phyloP scores from a whole-genome alignment of 2,329 filamentous ascomycete species.

The Dryadomyces sulphureus region DNA sequence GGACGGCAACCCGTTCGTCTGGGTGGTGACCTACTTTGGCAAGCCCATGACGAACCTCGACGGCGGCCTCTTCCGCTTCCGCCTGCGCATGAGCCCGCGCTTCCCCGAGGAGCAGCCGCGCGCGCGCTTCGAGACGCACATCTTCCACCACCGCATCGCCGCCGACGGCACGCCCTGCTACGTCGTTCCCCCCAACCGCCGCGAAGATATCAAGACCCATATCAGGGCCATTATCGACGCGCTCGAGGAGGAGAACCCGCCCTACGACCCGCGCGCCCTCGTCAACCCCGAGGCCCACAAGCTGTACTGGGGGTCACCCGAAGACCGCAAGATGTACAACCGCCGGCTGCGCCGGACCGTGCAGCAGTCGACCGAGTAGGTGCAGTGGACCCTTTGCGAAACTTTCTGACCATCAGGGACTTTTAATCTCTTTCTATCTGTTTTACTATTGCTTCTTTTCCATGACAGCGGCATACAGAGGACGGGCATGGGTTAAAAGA shows the following conservation, averaged over 20 bases:
- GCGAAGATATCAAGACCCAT: constrained; percentile 68
- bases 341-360: constrained; percentile 67
- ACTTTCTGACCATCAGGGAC: constrained; percentile 4
- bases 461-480: not conserved
- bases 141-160: constrained; percentile 83
- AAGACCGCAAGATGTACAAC: constrained; percentile 75
- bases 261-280: constrained; percentile 78
- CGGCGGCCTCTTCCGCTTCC: constrained; percentile 75
- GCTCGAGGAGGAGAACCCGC: constrained; percentile 76
- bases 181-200: constrained; percentile 40
- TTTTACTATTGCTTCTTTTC: not conserved
- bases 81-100: constrained; percentile 61
- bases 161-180: constrained; percentile 74
- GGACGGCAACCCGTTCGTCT: constrained; percentile 76
- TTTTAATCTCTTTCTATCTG: constrained; percentile 1
- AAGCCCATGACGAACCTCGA: constrained; percentile 87
- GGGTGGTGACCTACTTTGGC: constrained; percentile 80
- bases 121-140: constrained; percentile 60
- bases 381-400: too few species aligned
- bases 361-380: constrained; percentile 50
- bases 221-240: constrained; percentile 69
- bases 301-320: constrained; percentile 68
- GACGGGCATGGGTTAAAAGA: not conserved
- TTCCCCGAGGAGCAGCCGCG: constrained; percentile 86
- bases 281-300: constrained; percentile 77